phyloP scores from a whole-genome alignment of 2,329 filamentous ascomycete species.

The Colletotrichum tanaceti region DNA sequence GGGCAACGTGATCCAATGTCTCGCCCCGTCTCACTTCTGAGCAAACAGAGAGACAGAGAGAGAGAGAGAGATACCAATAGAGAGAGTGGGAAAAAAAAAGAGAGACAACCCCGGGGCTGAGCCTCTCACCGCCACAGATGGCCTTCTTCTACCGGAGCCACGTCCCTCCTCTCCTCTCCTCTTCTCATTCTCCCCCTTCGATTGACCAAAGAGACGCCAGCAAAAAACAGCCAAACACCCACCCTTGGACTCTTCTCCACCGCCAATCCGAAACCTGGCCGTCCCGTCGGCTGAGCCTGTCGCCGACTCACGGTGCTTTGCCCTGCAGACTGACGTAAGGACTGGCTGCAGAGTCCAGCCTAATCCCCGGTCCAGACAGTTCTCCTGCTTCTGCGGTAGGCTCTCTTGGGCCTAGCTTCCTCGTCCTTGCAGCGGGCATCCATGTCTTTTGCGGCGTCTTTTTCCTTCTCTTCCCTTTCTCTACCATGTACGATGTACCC shows the following conservation, averaged over 20 bases:
- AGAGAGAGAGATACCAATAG: neutral
- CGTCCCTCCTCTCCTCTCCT: no score
- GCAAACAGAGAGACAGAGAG: neutral
- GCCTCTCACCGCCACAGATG: slow-evolving; percentile 22
- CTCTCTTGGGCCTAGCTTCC: slow-evolving; percentile 25
- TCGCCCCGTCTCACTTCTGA: slow-evolving; percentile 1
- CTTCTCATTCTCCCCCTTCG: no score
- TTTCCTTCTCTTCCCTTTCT: neutral
- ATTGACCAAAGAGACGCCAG: no score
- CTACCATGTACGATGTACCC: no score
- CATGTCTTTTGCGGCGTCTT: neutral
- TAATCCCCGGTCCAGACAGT: neutral
- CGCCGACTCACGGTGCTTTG: slow-evolving; percentile 12
- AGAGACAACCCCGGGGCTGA: neutral
- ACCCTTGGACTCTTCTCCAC: slow-evolving; percentile 5
- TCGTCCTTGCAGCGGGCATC: neutral
- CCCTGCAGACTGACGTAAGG: slow-evolving; percentile 16
- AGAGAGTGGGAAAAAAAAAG: neutral
- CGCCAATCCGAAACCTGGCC: slow-evolving; percentile 29
- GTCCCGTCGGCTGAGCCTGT: no score
- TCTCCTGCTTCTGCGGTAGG: slow-evolving; percentile 14
- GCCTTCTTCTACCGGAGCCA: no score
- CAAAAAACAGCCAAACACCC: no score
- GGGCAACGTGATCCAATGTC: slow-evolving; percentile 6
- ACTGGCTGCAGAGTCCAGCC: no score